Evolutionary conservation across 2,329 filamentous ascomycete genomes (phyloP), one percentile per base, ranked within the genome.

Genomic region (Lachnellula arida): DNA sequence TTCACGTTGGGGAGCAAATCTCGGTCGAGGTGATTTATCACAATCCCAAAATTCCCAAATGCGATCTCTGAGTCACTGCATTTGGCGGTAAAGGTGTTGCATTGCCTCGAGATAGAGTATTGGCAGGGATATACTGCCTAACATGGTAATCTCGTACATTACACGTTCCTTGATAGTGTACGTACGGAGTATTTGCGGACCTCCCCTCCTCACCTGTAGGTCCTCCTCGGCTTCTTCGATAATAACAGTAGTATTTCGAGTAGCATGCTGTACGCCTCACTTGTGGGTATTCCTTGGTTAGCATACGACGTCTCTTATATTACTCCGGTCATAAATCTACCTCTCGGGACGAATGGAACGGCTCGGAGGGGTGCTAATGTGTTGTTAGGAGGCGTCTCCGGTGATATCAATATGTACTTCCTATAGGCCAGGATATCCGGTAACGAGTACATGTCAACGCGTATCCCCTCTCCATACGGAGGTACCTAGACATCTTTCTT

Each of bases 21-120:
- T 49, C 42, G 28, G 32, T 25, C n/a, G 23, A 51, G 15, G 35
- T 46, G 51, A 54, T 49, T 34, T 40, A 56, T 52, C 50, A 54
- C 37, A 57, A 40, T n/a, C n/a, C n/a, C n/a, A n/a, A n/a, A n/a
- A n/a, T n/a, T n/a, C 14, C 37, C 37, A 40, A 40, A 40, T 51
- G 49, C 34, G 51, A 60, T 60, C 48, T 57, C 54, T 61, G 54
- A 59, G 54, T 57, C 59, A 59, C 59, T 42, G 53, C 54, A 54
- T 54, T 51, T 54, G 39, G 55, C 54, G 37, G 42, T 44, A 17
- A 44, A 44, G 42, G 6, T 8, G 14, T 17, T 5, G 42, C 42
- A 44, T 12, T n/a, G 17, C 11, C n/a, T 19, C 2, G 42, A 9
- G 4, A 7, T 19, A 19, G 2, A 12, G n/a, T 19, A n/a, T 19